A percentile compares a stretch with the other conserved stretches of the same genome.
phyloP scores from a whole-genome alignment of 805 yeast genomes.

The Yamadazyma olivae region DNA sequence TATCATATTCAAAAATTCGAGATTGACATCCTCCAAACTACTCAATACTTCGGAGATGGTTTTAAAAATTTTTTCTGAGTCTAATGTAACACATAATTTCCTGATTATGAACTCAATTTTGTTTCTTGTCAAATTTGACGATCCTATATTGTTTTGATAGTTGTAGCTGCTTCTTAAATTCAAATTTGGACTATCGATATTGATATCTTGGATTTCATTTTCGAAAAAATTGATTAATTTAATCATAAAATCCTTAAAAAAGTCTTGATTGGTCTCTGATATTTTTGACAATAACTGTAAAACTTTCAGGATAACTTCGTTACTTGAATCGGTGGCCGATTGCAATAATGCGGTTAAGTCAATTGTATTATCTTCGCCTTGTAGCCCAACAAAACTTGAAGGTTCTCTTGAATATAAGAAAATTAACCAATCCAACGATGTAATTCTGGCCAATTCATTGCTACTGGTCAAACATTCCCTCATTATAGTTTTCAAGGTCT shows the following conservation, averaged over 20 bases:
- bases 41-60: slow-evolving; percentile 75
- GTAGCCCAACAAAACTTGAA: slow-evolving; percentile 12
- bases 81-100: slow-evolving; percentile 75
- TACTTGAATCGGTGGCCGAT: slow-evolving; percentile 67
- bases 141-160: not conserved
- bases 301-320: slow-evolving; percentile 72
- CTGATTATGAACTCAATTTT: slow-evolving; percentile 73
- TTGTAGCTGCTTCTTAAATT: slow-evolving; percentile 1
- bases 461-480: slow-evolving; percentile 46
- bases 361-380: slow-evolving; percentile 20
- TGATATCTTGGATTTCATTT: slow-evolving; percentile 41
- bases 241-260: slow-evolving; percentile 71
- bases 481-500: slow-evolving; percentile 69
- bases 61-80: slow-evolving; percentile 79
- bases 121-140: slow-evolving; percentile 27
- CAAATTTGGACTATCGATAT: slow-evolving; percentile 6
- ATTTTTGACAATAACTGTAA: slow-evolving; percentile 70
- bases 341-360: slow-evolving; percentile 75
- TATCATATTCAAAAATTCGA: slow-evolving; percentile 73
- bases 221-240: slow-evolving; percentile 69
- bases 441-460: slow-evolving; percentile 76
- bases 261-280: slow-evolving; percentile 70
- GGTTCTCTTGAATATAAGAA: slow-evolving; percentile 47
- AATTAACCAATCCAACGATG: slow-evolving; percentile 86
- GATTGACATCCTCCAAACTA: slow-evolving; percentile 46